Conservation (phyloP, 495 filamentous ascomycete genomes). For the Penicillium soppii region DNA sequence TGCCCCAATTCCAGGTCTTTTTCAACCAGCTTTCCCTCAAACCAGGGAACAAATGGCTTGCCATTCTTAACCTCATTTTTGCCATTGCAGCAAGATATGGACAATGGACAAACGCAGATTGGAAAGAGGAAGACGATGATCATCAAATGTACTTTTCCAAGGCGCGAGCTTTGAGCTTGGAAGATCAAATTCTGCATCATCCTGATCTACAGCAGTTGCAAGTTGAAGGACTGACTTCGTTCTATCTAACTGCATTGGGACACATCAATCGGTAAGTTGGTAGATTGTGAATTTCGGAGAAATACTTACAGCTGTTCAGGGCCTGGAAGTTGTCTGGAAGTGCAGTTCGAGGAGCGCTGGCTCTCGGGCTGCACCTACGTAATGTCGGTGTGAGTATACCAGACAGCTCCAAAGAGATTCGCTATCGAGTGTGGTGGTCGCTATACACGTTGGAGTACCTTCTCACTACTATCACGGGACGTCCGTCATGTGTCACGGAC, state of each 20-base stretch:
- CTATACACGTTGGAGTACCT: constrained; percentile 57
- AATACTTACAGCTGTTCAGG: constrained; percentile 32
- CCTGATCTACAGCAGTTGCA: constrained; percentile 58
- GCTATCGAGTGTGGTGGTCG: constrained; percentile 62
- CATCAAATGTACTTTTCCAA: constrained; percentile 57
- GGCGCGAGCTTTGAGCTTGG: constrained; percentile 52
- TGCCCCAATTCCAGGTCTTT: constrained; percentile 46
- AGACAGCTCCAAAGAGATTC: constrained; percentile 53
- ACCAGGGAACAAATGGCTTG: constrained; percentile 50
- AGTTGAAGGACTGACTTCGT: constrained; percentile 54
- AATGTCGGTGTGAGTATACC: constrained; percentile 49
- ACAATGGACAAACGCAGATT: constrained; percentile 44
- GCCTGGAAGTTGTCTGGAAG: constrained; percentile 61
- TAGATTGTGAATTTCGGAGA: not conserved
- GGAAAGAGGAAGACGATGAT: constrained; percentile 45
- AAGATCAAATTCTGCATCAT: constrained; percentile 50
- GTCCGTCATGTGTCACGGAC: constrained; percentile 56
- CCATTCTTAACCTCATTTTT: constrained; percentile 63
- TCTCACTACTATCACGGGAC: constrained; percentile 58
- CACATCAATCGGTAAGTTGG: constrained; percentile 58
- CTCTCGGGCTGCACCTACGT: constrained; percentile 60
- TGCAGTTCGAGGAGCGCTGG: constrained; percentile 55
- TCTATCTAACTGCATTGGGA: constrained; percentile 58
- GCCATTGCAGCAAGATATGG: constrained; percentile 57
- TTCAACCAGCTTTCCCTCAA: constrained; percentile 40